A percentile compares a stretch with the other conserved stretches of the same genome.
Conservation (phyloP, 2,329 filamentous ascomycete species). For the Exophiala xenobiotica region DNA sequence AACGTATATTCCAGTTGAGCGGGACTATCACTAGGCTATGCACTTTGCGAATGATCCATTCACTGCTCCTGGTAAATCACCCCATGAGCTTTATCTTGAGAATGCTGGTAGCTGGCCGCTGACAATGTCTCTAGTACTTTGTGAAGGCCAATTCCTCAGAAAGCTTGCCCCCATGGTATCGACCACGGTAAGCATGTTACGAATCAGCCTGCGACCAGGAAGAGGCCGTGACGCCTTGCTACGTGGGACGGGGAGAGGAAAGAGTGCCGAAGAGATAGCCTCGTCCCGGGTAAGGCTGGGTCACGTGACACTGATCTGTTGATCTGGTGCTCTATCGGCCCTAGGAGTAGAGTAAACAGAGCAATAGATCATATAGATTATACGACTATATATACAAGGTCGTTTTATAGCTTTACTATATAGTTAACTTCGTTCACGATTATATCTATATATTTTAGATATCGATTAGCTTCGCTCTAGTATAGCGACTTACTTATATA, state of each 20-base stretch:
- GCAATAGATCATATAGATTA: neutral
- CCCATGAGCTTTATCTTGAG: neutral
- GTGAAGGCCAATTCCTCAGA: neutral
- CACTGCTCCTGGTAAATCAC: constrained; percentile 6
- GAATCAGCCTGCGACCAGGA: no score
- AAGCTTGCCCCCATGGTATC: constrained; percentile 10
- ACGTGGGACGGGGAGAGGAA: no score
- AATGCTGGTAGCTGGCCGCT: neutral
- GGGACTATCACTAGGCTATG: constrained; percentile 10
- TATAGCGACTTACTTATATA: no score
- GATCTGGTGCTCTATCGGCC: neutral
- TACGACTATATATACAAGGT: neutral
- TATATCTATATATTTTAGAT: no score
- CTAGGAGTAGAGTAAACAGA: neutral
- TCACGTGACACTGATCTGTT: no score
- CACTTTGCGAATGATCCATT: constrained; percentile 16
- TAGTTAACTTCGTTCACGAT: no score
- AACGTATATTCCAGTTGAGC: constrained; percentile 9
- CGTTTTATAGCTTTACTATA: no score
- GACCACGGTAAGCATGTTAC: constrained; percentile 11
- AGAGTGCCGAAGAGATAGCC: no score
- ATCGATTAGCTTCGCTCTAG: no score
- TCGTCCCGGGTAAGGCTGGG: no score
- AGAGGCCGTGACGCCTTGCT: no score
- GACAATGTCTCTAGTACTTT: constrained; percentile 1